Base-by-base conservation (phyloP, 345 rosid genomes). In the Turnera subulata region DNA sequence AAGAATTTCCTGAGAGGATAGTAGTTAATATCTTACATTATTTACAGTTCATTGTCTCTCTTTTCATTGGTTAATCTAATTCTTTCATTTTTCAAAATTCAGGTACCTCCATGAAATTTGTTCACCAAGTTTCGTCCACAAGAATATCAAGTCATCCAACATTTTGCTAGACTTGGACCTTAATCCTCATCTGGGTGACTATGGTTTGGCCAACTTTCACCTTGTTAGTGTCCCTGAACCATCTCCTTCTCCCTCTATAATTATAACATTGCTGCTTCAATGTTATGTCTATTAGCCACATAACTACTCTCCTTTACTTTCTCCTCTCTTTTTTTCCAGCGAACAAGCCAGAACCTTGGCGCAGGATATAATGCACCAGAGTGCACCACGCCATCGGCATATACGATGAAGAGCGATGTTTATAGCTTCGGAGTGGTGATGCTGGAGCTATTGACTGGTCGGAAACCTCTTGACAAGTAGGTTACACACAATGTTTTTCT, bases 311-410 rank as follows among this genome's bases (percentile, higher is more conserved):
- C 22, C 6, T n/a, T n/a, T n/a, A n/a, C n/a, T n/a, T n/a, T n/a
- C 23, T 24, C 11, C 10, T 59, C 20, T 35, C 38, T 23, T 11
- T 54, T 29, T 40, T 54, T 71, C 23, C 72, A 93, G 99, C 78
- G 76, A 45, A 89, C 92, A 61, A 87, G 96, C 79, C 94, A 84
- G 69, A 89, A 87, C 67, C 88, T 84, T 9, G 99, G 96, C 32
- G 80, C 48, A 13, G 99, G 99, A 67, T 93, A 93, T 67, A 89
- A 82, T 62, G 96, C 96, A 6, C 99, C 99, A n/a, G 97, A 93
- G 70, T 89, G 97, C 73, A 63, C 75, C 45, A 80, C 50, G 33
- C 88, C 93, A 17, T 72, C 84, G 5, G 82, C 85, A 7, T 93
- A 87, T 67, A 85, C 99, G 6, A 24, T 78, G 55, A 93, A 87